phyloP scores from a whole-genome alignment of 768 basidiomycete genomes.

The Kwoniella dejecticola region DNA sequence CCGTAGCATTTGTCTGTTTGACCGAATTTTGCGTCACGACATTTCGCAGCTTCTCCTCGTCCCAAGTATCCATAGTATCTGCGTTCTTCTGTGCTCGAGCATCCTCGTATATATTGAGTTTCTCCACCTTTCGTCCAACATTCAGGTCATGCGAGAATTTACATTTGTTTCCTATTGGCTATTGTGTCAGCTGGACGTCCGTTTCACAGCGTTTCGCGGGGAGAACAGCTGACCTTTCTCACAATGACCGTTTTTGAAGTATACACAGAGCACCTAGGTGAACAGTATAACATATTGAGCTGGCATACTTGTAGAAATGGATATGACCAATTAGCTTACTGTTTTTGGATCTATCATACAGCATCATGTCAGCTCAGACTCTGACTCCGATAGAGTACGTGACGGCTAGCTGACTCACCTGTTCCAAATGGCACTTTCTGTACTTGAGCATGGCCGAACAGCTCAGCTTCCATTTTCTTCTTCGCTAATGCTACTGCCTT shows the following conservation, averaged over 20 bases:
- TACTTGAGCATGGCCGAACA: conserved; percentile 64
- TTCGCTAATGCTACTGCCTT: conserved; percentile 50
- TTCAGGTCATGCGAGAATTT: conserved; percentile 95
- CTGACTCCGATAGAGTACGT: neutral
- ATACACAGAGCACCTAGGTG: conserved; percentile 74
- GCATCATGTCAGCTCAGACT: neutral
- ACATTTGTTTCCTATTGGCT: conserved; percentile 62
- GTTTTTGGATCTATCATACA: conserved; percentile 78
- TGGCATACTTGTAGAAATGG: no score
- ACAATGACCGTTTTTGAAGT: conserved; percentile 87
- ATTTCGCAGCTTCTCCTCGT: conserved; percentile 85
- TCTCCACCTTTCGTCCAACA: conserved; percentile 86
- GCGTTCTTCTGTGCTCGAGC: conserved; percentile 64
- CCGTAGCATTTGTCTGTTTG: conserved; percentile 88
- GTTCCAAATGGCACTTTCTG: conserved; percentile 80
- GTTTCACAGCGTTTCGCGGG: neutral
- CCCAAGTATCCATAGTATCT: conserved; percentile 99
- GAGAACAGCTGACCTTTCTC: conserved; percentile 69
- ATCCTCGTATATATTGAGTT: conserved; percentile 93
- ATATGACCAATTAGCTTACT: no score
- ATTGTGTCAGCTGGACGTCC: neutral
- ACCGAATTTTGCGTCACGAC: conserved; percentile 75
- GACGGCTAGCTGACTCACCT: no score
- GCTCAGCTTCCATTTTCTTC: conserved; percentile 71
- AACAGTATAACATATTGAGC: no score